Conservation (phyloP, 306 rosid genomes). For the Vachellia collinsii region DNA sequence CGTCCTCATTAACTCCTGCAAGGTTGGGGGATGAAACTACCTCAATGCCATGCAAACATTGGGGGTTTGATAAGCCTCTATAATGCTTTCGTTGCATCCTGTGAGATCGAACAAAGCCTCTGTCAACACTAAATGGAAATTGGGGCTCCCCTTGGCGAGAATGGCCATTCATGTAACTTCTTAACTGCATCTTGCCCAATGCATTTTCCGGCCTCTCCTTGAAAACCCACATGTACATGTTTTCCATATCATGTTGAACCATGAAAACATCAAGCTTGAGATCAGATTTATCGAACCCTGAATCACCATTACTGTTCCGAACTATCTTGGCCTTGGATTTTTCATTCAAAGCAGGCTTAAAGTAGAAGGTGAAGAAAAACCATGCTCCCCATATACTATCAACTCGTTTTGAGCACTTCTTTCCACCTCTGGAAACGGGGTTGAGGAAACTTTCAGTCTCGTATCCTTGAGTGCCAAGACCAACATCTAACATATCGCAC, state of each 20-base stretch:
- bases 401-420: slow-evolving; percentile 57
- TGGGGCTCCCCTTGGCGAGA: slow-evolving; percentile 71
- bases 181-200: slow-evolving; percentile 67
- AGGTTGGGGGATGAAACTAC: slow-evolving; percentile 61
- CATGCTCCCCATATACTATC: slow-evolving; percentile 72
- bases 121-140: slow-evolving; percentile 63
- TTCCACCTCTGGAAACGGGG: slow-evolving; percentile 50
- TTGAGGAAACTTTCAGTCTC: slow-evolving; percentile 52
- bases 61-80: slow-evolving; percentile 70
- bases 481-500: slow-evolving; percentile 55
- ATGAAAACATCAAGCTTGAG: slow-evolving; percentile 65
- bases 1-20: slow-evolving; percentile 55
- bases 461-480: slow-evolving; percentile 54
- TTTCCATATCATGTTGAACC: slow-evolving; percentile 77
- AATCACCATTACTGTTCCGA: slow-evolving; percentile 50
- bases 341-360: slow-evolving; percentile 61
- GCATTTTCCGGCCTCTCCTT: slow-evolving; percentile 73
- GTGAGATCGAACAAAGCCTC: slow-evolving; percentile 68
- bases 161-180: slow-evolving; percentile 75
- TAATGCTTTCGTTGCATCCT: slow-evolving; percentile 75
- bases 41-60: slow-evolving; percentile 68
- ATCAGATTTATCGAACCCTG: slow-evolving; percentile 59
- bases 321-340: slow-evolving; percentile 54
- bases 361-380: slow-evolving; percentile 67
- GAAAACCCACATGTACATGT: slow-evolving; percentile 77